phyloP scores from a whole-genome alignment of 495 filamentous ascomycete species.

The Filosporella fistucella region DNA sequence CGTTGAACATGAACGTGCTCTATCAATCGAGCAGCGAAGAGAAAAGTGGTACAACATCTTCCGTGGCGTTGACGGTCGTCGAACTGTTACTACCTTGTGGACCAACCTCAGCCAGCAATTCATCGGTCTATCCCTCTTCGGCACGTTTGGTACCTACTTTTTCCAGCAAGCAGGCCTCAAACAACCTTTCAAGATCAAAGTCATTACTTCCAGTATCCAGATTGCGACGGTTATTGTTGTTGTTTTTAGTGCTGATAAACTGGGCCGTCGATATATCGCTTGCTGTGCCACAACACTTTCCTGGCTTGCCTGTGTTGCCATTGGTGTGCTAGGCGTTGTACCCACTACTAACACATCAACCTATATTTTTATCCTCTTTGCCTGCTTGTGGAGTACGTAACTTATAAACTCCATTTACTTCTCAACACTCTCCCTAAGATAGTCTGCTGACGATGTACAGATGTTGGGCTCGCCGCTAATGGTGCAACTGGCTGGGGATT shows the following conservation, averaged over 20 bases:
- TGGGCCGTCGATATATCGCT: constrained; percentile 59
- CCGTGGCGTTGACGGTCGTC: constrained; percentile 7
- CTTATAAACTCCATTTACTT: too few species aligned
- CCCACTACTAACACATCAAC: too few species aligned
- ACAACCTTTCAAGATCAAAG: constrained; percentile 58
- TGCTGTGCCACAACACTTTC: constrained; percentile 64
- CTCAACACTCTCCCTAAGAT: too few species aligned
- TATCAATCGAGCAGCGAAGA: constrained; percentile 9
- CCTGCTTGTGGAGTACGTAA: too few species aligned
- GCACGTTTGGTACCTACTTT: constrained; percentile 45
- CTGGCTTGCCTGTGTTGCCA: too few species aligned
- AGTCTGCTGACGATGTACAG: too few species aligned
- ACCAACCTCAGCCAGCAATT: constrained; percentile 14
- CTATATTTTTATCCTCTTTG: too few species aligned
- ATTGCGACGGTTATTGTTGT: constrained; percentile 58
- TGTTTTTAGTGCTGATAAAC: constrained; percentile 68
- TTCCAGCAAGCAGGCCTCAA: constrained; percentile 63
- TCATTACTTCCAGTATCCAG: constrained; percentile 70
- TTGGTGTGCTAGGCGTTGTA: too few species aligned
- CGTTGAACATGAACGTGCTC: constrained; percentile 5
- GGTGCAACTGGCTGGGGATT: constrained; percentile 14
- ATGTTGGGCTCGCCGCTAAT: constrained; percentile 8
- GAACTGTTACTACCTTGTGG: constrained; percentile 8
- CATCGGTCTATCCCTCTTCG: constrained; percentile 12
- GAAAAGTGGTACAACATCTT: constrained; percentile 12